Conservation (phyloP, 768 basidiomycete species). For the Russula sp. region DNA sequence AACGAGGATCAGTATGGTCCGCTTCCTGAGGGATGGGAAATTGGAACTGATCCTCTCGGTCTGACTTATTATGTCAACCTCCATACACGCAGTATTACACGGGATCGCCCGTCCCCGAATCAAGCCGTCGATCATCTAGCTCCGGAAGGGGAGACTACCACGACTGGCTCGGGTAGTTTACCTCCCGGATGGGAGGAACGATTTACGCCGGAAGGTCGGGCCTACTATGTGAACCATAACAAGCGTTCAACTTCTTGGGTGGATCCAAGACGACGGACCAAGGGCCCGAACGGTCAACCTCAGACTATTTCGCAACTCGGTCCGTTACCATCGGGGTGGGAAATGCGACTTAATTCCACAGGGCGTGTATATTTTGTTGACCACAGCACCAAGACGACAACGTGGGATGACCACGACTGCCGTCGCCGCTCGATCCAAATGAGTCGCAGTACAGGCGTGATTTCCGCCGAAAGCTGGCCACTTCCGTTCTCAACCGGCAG, state of each 20-base stretch:
- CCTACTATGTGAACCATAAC: too few species aligned
- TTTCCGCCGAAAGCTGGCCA: conserved; percentile 98
- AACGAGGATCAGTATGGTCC: conserved; percentile 92
- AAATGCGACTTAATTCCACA: conserved; percentile 98
- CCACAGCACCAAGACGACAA: conserved; percentile 99
- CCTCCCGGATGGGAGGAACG: too few species aligned
- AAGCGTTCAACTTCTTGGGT: too few species aligned
- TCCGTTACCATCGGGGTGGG: conserved; percentile 97
- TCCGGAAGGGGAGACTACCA: too few species aligned
- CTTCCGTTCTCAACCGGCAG: conserved; percentile 97
- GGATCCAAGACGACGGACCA: too few species aligned
- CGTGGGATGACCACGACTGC: conserved; percentile 99
- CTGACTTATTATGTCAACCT: conserved; percentile 99
- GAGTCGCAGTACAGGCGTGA: conserved; percentile 99
- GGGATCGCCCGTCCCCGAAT: too few species aligned
- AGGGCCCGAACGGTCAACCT: conserved; percentile 88
- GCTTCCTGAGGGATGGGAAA: conserved; percentile 91
- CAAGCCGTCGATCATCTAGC: too few species aligned
- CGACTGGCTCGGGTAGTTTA: too few species aligned
- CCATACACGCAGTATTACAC: conserved; percentile 91
- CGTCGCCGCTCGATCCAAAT: conserved; percentile 92
- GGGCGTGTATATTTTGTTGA: conserved; percentile 99
- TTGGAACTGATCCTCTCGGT: conserved; percentile 93
- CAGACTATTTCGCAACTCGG: conserved; percentile 97
- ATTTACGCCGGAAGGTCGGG: too few species aligned